Base-by-base conservation (phyloP, 352 stramenopile genomes). In the Achlya hypogyna region DNA sequence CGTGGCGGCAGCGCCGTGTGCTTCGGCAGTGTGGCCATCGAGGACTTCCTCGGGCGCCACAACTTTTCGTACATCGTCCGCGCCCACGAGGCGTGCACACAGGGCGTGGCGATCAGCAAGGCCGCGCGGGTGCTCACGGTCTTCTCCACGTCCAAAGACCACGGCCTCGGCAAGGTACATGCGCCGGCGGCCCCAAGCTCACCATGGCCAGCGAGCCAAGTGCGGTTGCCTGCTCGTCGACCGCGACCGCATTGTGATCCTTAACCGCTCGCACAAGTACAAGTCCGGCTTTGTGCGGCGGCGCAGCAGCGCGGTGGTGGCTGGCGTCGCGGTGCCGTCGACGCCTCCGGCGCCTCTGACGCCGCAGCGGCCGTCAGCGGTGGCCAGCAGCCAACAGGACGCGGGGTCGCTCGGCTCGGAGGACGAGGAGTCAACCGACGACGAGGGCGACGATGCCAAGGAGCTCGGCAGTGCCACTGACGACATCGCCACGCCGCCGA, bases 71-170 rank as follows among this genome's bases (percentile, higher is more conserved):
- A 71, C 34, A 66, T 72, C 27, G 45, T 72, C 29, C 59, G 68
- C 10, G 68, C 63, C 27, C 68, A 72, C 29, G 62, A 71, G 69
- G 68, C 65, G 22, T 68, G 51, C 23, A 58, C 53, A 49, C 29
- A 66, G 84, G 42, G 79, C 22, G 59, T 91, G 3, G 69, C 51
- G 0, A 70, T 91, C 16, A 72, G 75, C 40, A 88, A 87, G 29
- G 70, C 71, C 8, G 79, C 81, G 16, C 74, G 77, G 1, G 75
- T 88, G 56, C 63, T 89, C 49, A 91, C 82, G 22, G 71, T 91
- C 27, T 91, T 91, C 49, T 88, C 78, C 4, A 89, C 81, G 1
- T 89, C 80, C 12, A 88, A 87, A 40, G 81, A 91, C 43, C 82
- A 91, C 51, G 79, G 77, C 16, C 68, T 88, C 27, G 79, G 81